Evolutionary conservation across 2,329 filamentous ascomycete genomes (phyloP).

Genomic region (Clonostachys sp.): DNA sequence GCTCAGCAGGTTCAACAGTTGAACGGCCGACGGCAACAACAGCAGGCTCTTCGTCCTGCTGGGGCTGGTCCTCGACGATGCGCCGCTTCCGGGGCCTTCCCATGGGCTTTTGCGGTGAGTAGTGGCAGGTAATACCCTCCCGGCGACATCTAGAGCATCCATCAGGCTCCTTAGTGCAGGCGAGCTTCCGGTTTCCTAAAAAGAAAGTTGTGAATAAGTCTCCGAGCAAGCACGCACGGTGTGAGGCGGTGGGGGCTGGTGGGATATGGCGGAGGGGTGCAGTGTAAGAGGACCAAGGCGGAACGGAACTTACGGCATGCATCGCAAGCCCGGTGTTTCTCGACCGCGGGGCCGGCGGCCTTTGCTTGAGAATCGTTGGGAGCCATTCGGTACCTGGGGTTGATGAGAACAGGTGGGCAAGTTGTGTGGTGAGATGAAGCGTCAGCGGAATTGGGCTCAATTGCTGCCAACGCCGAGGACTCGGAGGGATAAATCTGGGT

Average conservation of each 20-base stretch:
- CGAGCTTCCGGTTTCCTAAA: conserved; percentile 57
- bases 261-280: background rate
- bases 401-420: too few relatives aligned
- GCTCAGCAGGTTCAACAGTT: background rate
- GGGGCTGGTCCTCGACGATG: conserved; percentile 18
- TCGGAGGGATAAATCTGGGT: too few relatives aligned
- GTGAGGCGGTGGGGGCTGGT: background rate
- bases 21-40: background rate
- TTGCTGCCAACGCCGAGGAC: too few relatives aligned
- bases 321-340: conserved; percentile 60
- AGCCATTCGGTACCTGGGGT: too few relatives aligned
- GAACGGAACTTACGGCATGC: conserved; percentile 55
- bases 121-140: conserved; percentile 54
- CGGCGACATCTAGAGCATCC: conserved; percentile 55
- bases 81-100: conserved; percentile 58
- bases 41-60: background rate
- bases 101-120: conserved; percentile 64
- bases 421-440: too few relatives aligned
- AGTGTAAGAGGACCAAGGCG: background rate
- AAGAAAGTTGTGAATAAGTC: conserved; percentile 14
- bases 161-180: conserved; percentile 57
- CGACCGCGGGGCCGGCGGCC: conserved; percentile 8
- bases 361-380: too few relatives aligned
- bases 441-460: too few relatives aligned
- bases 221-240: conserved; percentile 9